Conservation (phyloP, 768 basidiomycete species). For the Dacryopinax spathularia region DNA sequence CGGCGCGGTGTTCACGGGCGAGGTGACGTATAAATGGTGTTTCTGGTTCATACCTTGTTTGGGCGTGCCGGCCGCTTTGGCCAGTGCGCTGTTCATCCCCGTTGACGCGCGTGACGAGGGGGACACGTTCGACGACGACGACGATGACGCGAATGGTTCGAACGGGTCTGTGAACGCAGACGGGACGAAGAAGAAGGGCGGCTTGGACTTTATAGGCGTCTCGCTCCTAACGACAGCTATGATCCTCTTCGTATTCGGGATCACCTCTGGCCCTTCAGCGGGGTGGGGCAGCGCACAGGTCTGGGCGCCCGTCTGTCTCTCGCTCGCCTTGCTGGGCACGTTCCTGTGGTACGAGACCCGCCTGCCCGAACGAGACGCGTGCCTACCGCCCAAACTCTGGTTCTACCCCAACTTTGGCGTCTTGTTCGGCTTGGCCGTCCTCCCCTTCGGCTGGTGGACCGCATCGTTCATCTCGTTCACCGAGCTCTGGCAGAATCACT, state of each 20-base stretch:
- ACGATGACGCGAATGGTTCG: background rate
- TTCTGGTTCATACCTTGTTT: constrained; percentile 9
- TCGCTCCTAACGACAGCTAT: constrained; percentile 1
- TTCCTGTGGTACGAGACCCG: constrained; percentile 5
- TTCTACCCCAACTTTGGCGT: constrained; percentile 30
- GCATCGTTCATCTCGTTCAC: constrained; percentile 25
- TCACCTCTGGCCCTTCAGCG: constrained; percentile 3
- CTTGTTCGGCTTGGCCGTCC: constrained; percentile 26
- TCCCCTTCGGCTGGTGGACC: constrained; percentile 34
- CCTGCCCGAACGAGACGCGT: background rate
- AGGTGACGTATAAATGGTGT: constrained; percentile 5
- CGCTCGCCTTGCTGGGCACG: background rate
- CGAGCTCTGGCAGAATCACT: constrained; percentile 30
- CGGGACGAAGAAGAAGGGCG: background rate
- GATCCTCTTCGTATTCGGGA: constrained; percentile 9
- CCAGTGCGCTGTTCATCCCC: constrained; percentile 5
- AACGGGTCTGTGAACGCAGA: background rate
- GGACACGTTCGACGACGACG: background rate
- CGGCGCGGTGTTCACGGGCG: constrained; percentile 9
- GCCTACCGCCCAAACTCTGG: constrained; percentile 30
- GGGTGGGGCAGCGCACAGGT: constrained; percentile 6
- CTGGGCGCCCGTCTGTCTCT: constrained; percentile 1
- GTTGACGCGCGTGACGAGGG: background rate
- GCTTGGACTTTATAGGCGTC: constrained; percentile 6
- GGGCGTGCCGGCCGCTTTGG: background rate